Conservation (phyloP, 1,139 yeast genomes). For the Kurtzmaniella quercitrusa region DNA sequence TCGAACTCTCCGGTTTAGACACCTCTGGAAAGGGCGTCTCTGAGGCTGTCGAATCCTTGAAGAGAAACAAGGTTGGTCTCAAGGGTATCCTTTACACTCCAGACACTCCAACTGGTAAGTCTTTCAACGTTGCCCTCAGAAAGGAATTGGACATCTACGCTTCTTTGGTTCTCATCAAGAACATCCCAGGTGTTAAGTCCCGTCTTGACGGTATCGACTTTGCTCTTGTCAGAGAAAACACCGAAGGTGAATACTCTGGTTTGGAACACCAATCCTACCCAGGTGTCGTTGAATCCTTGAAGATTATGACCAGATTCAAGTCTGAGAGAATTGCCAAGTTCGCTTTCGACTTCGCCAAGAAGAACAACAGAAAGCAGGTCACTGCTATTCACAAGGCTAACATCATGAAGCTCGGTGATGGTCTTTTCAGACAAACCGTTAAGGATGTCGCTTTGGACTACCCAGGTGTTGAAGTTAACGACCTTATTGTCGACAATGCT, state of each 20-base stretch:
- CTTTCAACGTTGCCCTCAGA: constrained; percentile 94
- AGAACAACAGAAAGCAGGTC: constrained; percentile 87
- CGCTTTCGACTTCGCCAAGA: constrained; percentile 92
- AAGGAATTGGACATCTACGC: constrained; percentile 96
- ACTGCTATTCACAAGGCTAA: constrained; percentile 99
- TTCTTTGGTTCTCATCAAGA: constrained; percentile 86
- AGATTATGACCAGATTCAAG: constrained; percentile 91
- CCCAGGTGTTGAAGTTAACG: constrained; percentile 79
- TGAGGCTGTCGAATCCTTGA: constrained; percentile 86
- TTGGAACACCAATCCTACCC: constrained; percentile 96
- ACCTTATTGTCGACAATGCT: constrained; percentile 97
- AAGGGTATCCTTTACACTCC: constrained; percentile 96
- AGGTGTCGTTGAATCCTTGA: constrained; percentile 95
- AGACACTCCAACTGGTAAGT: constrained; percentile 52
- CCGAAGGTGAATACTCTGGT: constrained; percentile 98
- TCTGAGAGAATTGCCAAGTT: constrained; percentile 97
- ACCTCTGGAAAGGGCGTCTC: constrained; percentile 58
- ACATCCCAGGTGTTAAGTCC: constrained; percentile 91
- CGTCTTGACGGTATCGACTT: constrained; percentile 86
- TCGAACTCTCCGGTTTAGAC: constrained; percentile 80
- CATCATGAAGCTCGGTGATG: constrained; percentile 98
- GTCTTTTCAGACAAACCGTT: constrained; percentile 92
- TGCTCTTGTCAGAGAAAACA: constrained; percentile 94
- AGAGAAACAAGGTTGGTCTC: constrained; percentile 95
- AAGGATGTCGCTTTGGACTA: constrained; percentile 87